Conservation (phyloP, 129 eudicot genomes). For the Mikania micrantha region DNA sequence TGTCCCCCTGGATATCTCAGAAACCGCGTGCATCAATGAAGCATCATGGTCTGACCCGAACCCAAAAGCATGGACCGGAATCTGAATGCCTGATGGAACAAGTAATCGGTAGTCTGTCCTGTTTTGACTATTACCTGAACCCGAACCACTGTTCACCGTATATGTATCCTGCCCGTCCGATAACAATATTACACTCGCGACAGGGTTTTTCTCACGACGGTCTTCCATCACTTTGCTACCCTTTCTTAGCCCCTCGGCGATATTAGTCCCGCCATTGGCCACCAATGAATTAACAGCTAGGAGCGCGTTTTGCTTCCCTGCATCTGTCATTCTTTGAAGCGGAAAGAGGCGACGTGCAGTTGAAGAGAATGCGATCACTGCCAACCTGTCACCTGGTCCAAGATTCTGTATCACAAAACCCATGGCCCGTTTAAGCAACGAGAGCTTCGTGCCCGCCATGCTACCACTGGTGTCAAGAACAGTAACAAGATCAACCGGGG, state of each 20-base stretch:
- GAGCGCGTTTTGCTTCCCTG: slow-evolving; percentile 56
- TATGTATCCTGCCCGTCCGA: slow-evolving; percentile 91
- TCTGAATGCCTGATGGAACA: slow-evolving; percentile 42
- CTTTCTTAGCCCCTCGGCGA: slow-evolving; percentile 74
- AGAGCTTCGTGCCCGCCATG: slow-evolving; percentile 86
- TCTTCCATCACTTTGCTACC: slow-evolving; percentile 73
- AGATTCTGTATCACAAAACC: slow-evolving; percentile 84
- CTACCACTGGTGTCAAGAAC: slow-evolving; percentile 91
- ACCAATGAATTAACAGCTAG: slow-evolving; percentile 68
- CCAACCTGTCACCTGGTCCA: slow-evolving; percentile 66
- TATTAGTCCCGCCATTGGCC: slow-evolving; percentile 82
- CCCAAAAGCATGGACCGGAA: slow-evolving; percentile 81
- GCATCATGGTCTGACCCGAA: slow-evolving; percentile 77
- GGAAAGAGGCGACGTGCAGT: slow-evolving; percentile 74
- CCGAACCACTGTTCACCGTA: slow-evolving; percentile 21
- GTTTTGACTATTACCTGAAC: slow-evolving; percentile 14
- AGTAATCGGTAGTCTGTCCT: slow-evolving; percentile 32
- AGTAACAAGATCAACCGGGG: slow-evolving; percentile 81
- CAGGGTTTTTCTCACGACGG: slow-evolving; percentile 64
- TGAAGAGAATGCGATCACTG: slow-evolving; percentile 79
- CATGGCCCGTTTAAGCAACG: slow-evolving; percentile 83
- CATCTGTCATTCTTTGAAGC: slow-evolving; percentile 63
- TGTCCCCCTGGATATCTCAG: slow-evolving; percentile 76
- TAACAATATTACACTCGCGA: slow-evolving; percentile 67
- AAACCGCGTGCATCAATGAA: slow-evolving; percentile 55